Conservation (phyloP, 164 flowering plant species). For the Warburgia ugandensis region DNA sequence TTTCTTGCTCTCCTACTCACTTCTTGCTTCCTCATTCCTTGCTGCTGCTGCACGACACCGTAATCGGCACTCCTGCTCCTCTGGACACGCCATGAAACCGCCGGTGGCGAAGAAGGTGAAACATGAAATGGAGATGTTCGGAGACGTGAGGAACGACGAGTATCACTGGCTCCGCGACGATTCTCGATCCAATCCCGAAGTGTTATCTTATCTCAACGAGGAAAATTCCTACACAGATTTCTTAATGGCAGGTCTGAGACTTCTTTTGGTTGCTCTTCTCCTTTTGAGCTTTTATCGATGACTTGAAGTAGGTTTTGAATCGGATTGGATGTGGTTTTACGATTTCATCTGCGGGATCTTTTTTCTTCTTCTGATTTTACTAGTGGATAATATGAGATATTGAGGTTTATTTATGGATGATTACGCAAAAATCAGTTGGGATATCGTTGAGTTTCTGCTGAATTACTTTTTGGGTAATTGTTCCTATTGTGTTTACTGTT, state of each 20-base stretch:
- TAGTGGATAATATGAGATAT: too few species aligned
- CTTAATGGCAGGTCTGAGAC: conserved; percentile 51
- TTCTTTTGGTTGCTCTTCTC: background rate
- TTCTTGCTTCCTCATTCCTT: background rate
- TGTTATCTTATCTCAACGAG: conserved; percentile 48
- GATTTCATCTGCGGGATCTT: background rate
- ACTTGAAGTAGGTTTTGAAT: background rate
- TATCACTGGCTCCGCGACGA: conserved; percentile 98
- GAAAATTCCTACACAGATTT: conserved; percentile 62
- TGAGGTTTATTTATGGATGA: too few species aligned
- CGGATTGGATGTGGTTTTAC: too few species aligned
- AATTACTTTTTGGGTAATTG: background rate
- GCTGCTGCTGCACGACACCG: background rate
- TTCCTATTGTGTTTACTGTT: background rate
- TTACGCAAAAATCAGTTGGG: too few species aligned
- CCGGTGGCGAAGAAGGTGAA: conserved; percentile 73
- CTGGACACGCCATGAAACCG: conserved; percentile 14
- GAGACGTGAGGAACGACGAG: conserved; percentile 69
- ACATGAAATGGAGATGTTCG: conserved; percentile 82
- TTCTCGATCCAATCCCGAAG: conserved; percentile 60
- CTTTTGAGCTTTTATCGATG: background rate
- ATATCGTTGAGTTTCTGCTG: too few species aligned
- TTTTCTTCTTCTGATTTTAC: background rate
- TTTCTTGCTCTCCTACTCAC: conserved; percentile 2
- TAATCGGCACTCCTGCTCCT: background rate